Conservation (phyloP, 805 yeast species). For the Gaillardinia entomophila region DNA sequence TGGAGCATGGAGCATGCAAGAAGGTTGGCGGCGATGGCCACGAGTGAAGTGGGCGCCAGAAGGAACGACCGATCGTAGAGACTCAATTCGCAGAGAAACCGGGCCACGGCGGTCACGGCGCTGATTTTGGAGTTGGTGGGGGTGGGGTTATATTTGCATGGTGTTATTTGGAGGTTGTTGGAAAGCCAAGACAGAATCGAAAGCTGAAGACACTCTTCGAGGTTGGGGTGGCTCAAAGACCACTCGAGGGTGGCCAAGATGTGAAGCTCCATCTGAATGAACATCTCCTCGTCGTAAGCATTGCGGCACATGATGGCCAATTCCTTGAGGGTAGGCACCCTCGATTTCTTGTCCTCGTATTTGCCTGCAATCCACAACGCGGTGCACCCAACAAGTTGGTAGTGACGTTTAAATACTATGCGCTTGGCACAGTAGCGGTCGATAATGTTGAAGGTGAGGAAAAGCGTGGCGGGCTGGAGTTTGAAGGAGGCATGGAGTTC, state of each 20-base stretch:
- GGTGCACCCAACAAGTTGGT: slow-evolving; percentile 43
- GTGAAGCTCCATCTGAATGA: slow-evolving; percentile 42
- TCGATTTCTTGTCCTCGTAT: slow-evolving; percentile 54
- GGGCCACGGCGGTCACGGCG: slow-evolving; percentile 50
- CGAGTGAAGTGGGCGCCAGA: slow-evolving; percentile 39
- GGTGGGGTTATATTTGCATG: slow-evolving; percentile 15
- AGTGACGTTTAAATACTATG: slow-evolving; percentile 42
- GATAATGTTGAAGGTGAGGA: slow-evolving; percentile 38
- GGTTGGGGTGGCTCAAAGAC: slow-evolving; percentile 41
- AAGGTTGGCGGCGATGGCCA: slow-evolving; percentile 45
- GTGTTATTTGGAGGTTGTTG: slow-evolving; percentile 15
- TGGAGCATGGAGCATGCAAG: slow-evolving; percentile 51
- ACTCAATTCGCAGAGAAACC: slow-evolving; percentile 49
- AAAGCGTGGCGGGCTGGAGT: slow-evolving; percentile 37
- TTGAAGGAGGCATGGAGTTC: slow-evolving; percentile 39
- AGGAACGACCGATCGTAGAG: slow-evolving; percentile 46
- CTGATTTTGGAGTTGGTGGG: slow-evolving; percentile 29
- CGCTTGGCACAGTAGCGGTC: slow-evolving; percentile 43
- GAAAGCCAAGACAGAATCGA: slow-evolving; percentile 31
- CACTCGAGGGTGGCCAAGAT: slow-evolving; percentile 38
- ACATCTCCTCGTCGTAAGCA: slow-evolving; percentile 52
- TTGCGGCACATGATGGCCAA: slow-evolving; percentile 51
- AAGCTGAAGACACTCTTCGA: slow-evolving; percentile 47
- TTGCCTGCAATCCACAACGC: slow-evolving; percentile 45
- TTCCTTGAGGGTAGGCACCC: slow-evolving; percentile 53